phyloP scores from a whole-genome alignment of 805 yeast species.

The Barnettozyma sucrosica region DNA sequence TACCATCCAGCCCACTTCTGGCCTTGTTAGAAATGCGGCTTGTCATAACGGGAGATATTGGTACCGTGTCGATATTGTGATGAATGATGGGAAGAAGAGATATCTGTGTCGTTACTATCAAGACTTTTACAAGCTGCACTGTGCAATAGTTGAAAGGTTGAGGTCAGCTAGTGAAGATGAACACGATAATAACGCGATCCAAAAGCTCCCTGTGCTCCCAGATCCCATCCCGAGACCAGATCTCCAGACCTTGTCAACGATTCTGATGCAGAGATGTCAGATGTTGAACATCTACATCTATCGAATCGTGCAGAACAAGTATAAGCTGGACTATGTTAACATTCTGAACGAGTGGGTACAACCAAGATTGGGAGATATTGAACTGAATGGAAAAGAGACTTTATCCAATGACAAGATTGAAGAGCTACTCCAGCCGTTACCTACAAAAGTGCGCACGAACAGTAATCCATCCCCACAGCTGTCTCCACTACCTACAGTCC shows the following conservation, averaged over 20 bases:
- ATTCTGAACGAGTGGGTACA: slow-evolving; percentile 27
- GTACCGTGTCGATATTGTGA: slow-evolving; percentile 42
- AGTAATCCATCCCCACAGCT: neutral
- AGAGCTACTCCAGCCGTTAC: slow-evolving; percentile 18
- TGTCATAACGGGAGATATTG: slow-evolving; percentile 41
- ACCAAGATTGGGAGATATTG: slow-evolving; percentile 29
- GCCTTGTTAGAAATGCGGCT: slow-evolving; percentile 36
- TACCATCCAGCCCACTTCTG: slow-evolving; percentile 27
- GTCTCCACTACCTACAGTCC: neutral
- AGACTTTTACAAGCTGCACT: slow-evolving; percentile 44
- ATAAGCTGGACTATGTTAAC: slow-evolving; percentile 18
- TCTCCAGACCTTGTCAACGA: slow-evolving; percentile 24
- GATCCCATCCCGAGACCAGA: slow-evolving; percentile 41
- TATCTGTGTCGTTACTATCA: slow-evolving; percentile 44
- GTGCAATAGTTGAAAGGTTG: slow-evolving; percentile 26
- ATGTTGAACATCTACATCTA: slow-evolving; percentile 36
- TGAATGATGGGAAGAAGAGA: slow-evolving; percentile 32
- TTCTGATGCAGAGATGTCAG: slow-evolving; percentile 34
- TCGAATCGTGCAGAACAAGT: slow-evolving; percentile 28
- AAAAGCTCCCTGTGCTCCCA: slow-evolving; percentile 37
- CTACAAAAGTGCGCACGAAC: slow-evolving; percentile 9
- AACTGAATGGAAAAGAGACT: slow-evolving; percentile 12
- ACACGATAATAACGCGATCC: slow-evolving; percentile 5
- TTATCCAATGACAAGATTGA: slow-evolving; percentile 20
- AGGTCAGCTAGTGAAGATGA: slow-evolving; percentile 10